Evolutionary conservation across 345 rosid species (phyloP), one percentile per base, ranked within the genome.

Genomic region (Salix caprea): DNA sequence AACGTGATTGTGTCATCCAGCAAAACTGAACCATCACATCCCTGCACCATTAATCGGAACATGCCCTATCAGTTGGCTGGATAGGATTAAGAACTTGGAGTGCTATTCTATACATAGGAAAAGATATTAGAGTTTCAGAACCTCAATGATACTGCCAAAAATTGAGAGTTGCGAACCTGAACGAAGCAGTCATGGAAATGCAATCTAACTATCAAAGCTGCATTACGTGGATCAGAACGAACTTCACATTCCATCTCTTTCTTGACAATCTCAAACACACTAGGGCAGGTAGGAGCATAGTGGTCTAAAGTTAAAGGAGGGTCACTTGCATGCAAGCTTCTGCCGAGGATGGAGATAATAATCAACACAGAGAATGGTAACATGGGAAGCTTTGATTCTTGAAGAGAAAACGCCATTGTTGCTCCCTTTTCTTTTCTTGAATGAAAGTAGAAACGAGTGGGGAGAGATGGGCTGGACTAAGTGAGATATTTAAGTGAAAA

Each of bases 171-270:
- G 58, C 64, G 11, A 46, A 94, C 98, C 94, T 95, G 97, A 61
- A 91, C 93, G 70, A 95, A 93, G 80, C 98, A 95, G 70, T 93
- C 98, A 12, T 95, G 98, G 85, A 95, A 91, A 84, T 95, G 97
- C 72, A 95, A 72, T 39, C 94, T 89, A 7, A 90, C 69, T 4
- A 89, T 10, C 34, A 89, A 73, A 54, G 99, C 98, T 3, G 99
- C 98, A 65, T 88, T 95, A 11, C 97, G 90, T 6, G 97, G 98
- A 84, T 95, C 90, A 8, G 87, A 87, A 15, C 89, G 86, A 46
- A 95, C 96, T 5, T 90, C 93, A 69, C 98, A 95, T 76, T 93
- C 98, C 93, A 90, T 91, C 83, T 93, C 98, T 81, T 89, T 91
- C 84, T 79, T 88, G 62, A 96, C 81, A 68, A 91, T 85, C 28